phyloP scores from a whole-genome alignment of 306 rosid genomes.

The Datisca glomerata region DNA sequence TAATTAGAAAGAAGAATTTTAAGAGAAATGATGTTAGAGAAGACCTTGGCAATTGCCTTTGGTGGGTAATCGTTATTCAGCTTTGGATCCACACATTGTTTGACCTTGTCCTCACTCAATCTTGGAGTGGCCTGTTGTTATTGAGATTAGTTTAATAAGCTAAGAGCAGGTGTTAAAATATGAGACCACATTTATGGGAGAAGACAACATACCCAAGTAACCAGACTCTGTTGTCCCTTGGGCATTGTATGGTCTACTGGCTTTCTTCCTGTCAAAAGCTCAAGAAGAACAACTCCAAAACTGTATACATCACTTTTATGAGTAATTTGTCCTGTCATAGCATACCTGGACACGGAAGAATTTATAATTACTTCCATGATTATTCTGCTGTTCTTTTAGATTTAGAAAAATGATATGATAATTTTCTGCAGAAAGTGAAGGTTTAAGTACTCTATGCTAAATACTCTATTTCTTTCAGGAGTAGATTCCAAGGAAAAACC shows the following conservation, averaged over 20 bases:
- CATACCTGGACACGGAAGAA: conserved; percentile 77
- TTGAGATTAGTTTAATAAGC: conserved; percentile 4
- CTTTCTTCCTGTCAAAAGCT: conserved; percentile 91
- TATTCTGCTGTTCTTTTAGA: no score
- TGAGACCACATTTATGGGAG: neutral
- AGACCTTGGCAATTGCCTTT: conserved; percentile 96
- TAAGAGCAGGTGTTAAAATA: conserved; percentile 3
- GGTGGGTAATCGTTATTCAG: conserved; percentile 86
- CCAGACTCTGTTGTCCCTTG: conserved; percentile 98
- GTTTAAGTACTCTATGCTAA: no score
- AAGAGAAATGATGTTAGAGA: no score
- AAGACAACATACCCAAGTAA: conserved; percentile 69
- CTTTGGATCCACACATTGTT: conserved; percentile 96
- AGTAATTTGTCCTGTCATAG: conserved; percentile 97
- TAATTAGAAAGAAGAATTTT: no score
- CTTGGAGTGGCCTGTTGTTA: conserved; percentile 88
- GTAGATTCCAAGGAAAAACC: neutral
- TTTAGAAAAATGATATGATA: no score
- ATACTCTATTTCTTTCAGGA: no score
- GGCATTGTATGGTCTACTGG: conserved; percentile 99
- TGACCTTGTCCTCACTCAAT: conserved; percentile 95
- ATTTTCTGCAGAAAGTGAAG: no score
- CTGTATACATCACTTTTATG: conserved; percentile 97
- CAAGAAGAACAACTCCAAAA: conserved; percentile 91
- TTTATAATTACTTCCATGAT: no score